phyloP scores from a whole-genome alignment of 2,329 filamentous ascomycete species.

The Taxawa tesnikishii region DNA sequence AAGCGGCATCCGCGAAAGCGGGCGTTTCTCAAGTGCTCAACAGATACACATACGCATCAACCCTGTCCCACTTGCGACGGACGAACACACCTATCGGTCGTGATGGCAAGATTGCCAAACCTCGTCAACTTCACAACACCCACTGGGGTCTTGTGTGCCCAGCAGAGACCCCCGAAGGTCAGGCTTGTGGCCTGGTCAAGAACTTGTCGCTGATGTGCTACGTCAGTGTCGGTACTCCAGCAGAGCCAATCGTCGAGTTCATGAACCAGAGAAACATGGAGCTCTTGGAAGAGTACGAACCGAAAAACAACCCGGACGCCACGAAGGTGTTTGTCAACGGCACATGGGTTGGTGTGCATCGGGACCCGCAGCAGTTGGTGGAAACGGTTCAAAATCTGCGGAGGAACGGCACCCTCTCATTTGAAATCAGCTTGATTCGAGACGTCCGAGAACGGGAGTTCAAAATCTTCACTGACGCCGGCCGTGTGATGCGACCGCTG shows the following conservation, averaged over 20 bases:
- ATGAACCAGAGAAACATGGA: slow-evolving; percentile 96
- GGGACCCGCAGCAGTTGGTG: slow-evolving; percentile 77
- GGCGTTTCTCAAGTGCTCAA: slow-evolving; percentile 98
- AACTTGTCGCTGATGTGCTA: slow-evolving; percentile 97
- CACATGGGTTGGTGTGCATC: slow-evolving; percentile 92
- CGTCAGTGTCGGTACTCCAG: slow-evolving; percentile 87
- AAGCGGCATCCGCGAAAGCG: slow-evolving; percentile 85
- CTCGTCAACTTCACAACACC: slow-evolving; percentile 93
- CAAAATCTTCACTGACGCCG: slow-evolving; percentile 96
- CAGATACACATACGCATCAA: slow-evolving; percentile 94
- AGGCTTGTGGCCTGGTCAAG: slow-evolving; percentile 96
- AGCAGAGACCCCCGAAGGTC: slow-evolving; percentile 93
- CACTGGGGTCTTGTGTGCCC: slow-evolving; percentile 98
- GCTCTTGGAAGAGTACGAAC: slow-evolving; percentile 78
- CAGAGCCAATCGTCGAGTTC: slow-evolving; percentile 83
- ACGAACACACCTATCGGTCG: slow-evolving; percentile 97
- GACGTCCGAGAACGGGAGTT: slow-evolving; percentile 97
- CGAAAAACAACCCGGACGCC: slow-evolving; percentile 61
- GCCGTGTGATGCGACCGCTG: slow-evolving; percentile 83
- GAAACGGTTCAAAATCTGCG: slow-evolving; percentile 27
- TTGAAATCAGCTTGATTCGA: slow-evolving; percentile 87
- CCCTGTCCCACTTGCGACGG: slow-evolving; percentile 86
- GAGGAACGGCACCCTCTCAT: slow-evolving; percentile 70
- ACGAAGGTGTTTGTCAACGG: slow-evolving; percentile 98
- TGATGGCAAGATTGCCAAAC: slow-evolving; percentile 97